Conservation (phyloP, 164 flowering plant genomes). For the Platanus orientalis region DNA sequence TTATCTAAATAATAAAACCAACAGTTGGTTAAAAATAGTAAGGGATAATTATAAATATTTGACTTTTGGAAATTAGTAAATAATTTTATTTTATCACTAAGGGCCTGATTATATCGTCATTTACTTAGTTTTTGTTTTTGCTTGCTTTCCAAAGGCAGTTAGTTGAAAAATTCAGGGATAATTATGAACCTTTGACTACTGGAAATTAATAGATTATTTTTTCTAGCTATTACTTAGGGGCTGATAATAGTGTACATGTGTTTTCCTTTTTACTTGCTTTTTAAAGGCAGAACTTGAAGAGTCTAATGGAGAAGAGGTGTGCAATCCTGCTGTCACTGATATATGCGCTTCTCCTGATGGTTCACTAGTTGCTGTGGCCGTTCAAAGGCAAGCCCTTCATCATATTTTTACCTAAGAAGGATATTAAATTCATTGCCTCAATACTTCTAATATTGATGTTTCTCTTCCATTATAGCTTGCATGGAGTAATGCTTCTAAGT, state of each 20-base stretch:
- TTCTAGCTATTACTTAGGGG: background rate
- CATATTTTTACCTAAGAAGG: background rate
- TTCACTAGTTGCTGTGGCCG: constrained; percentile 64
- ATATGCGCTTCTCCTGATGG: constrained; percentile 57
- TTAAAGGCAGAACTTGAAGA: constrained; percentile 59
- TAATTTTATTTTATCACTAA: too few species aligned
- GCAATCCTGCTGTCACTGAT: constrained; percentile 54
- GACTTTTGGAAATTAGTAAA: background rate
- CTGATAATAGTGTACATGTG: background rate
- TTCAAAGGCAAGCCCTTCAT: constrained; percentile 56
- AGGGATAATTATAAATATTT: background rate
- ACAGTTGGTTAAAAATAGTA: background rate
- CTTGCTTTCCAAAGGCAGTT: too few species aligned
- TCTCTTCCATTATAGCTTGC: constrained; percentile 50
- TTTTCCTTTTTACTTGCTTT: constrained; percentile 15
- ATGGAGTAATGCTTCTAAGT: constrained; percentile 57
- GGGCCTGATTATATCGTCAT: too few species aligned
- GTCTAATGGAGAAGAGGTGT: constrained; percentile 39
- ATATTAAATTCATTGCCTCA: background rate
- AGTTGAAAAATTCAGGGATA: background rate
- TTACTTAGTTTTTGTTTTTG: too few species aligned
- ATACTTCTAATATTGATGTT: constrained; percentile 3
- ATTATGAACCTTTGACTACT: background rate
- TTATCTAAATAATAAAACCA: background rate
- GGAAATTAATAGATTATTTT: background rate